Base-by-base conservation (phyloP, 1,284 basidiomycete genomes). In the Omphalotus olearius region DNA sequence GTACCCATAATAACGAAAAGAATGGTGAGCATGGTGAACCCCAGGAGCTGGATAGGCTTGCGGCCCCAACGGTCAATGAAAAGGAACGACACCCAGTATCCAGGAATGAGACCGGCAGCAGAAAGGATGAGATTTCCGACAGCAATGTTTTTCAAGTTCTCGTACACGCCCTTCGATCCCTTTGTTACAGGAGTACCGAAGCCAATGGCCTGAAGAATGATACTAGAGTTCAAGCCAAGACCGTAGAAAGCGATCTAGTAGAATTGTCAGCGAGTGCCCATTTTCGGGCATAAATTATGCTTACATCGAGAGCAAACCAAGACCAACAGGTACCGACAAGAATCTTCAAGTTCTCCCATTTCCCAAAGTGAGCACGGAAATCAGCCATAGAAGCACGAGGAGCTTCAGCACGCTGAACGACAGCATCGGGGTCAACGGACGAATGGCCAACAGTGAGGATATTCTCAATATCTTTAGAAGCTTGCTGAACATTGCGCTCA, bases 221-320 rank as follows among this genome's bases (percentile, higher is more conserved):
- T 83, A 44, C 80, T 79, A 6, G 84, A 86, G 73, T 93, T 93
- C 53, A 93, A 75, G 52, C 88, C 85, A 40, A 93, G 78, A 55
- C 90, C 91, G 68, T 92, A 91, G 73, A 93, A 93, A 26, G 84
- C 83, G 67, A 92, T 82, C 79, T 91, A 68, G 41, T 70, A 63
- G 6, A 40, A 53, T 57, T 43, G 55, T 60, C 50, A 62, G 53
- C 45, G 60, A 55, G 47, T 25, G 50, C 51, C 18, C 28, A 46
- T 38, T 28, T 25, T 36, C 17, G 35, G 4, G 57, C 35, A 36
- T 33, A 52, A 2, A 36, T 46, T 7, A 16, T 6, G 68, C 80
- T 44, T 45, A 80, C 80, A 56, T 89, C 88, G 37, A 88, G 74
- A 1, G 88, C 85, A 58, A 93, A 91, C 90, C 90, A 92, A 11